Percentiles rank a stretch among this genome's conserved stretches.
Conservation (phyloP, 768 basidiomycete species). For the Phaeotremella skinneri region DNA sequence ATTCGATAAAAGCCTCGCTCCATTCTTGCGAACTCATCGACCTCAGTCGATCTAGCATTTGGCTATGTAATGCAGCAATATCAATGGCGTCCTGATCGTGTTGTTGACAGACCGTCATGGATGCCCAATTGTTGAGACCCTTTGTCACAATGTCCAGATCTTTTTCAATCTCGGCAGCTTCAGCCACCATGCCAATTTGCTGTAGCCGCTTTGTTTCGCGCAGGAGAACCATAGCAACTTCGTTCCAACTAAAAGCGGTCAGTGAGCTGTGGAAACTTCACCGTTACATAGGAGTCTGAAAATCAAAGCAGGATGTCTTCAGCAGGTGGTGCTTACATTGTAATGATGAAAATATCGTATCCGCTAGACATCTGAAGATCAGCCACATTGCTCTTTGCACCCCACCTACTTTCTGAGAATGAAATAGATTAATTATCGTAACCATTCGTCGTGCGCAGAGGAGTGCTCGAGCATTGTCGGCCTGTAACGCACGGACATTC, state of each 20-base stretch:
- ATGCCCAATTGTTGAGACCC: conserved; percentile 14
- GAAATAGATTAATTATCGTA: conserved; percentile 10
- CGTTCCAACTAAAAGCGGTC: conserved; percentile 19
- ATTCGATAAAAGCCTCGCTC: conserved; percentile 14
- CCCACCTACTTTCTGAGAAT: conserved; percentile 4
- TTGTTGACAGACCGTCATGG: neutral
- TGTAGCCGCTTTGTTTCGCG: conserved; percentile 16
- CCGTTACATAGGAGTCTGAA: conserved; percentile 1
- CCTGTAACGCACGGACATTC: conserved; percentile 7
- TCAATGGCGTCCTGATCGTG: conserved; percentile 14
- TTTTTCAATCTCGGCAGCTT: conserved; percentile 7
- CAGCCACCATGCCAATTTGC: neutral
- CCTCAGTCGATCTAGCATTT: conserved; percentile 15
- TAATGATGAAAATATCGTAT: conserved; percentile 17
- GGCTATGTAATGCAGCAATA: conserved; percentile 17
- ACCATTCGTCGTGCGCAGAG: conserved; percentile 14
- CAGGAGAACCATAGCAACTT: conserved; percentile 21
- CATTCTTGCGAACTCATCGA: conserved; percentile 10
- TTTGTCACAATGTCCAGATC: conserved; percentile 15
- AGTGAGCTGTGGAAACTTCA: too few species aligned
- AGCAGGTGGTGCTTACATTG: conserved; percentile 6
- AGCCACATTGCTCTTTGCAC: neutral
- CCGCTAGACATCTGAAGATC: conserved; percentile 10
- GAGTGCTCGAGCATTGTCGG: conserved; percentile 15
- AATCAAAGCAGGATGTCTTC: neutral